Percentiles rank a stretch among this genome's conserved stretches.
Evolutionary conservation across 2,329 filamentous ascomycete genomes (phyloP).

Genomic region (Diaporthe amygdali): DNA sequence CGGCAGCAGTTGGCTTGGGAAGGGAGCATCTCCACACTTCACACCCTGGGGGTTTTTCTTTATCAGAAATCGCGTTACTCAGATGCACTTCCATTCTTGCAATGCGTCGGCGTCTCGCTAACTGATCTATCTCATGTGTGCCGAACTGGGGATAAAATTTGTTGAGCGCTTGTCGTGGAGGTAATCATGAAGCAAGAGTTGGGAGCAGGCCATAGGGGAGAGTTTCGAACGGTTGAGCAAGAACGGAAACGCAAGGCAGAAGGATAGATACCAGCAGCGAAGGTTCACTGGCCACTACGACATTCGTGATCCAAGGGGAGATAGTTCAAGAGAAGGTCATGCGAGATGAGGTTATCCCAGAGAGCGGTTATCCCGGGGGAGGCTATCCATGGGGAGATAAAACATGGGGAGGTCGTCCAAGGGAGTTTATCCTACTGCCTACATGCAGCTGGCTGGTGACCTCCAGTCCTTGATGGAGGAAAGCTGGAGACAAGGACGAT

Average conservation of each 20-base stretch:
- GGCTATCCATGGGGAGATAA: neutral
- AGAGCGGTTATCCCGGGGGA: neutral
- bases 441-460: neutral
- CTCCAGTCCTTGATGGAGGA: neutral
- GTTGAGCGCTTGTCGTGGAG: neutral
- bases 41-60: neutral
- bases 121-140: neutral
- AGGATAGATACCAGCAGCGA: neutral
- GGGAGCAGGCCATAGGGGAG: no score
- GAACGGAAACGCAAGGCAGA: neutral
- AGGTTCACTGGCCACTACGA: neutral
- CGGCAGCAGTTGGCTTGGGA: neutral
- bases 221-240: neutral
- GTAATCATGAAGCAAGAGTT: neutral
- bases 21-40: slow-evolving; percentile 10
- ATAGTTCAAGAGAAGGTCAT: neutral
- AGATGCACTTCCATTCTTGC: no score
- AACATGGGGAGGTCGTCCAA: neutral
- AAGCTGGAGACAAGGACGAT: neutral
- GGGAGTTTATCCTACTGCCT: neutral
- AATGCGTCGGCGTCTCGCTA: neutral
- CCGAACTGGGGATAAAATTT: neutral
- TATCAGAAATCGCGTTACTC: no score
- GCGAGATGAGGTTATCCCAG: neutral
- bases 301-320: neutral